Evolutionary conservation across 192 early-diverging fungal species (phyloP), one percentile per base, ranked within the genome.

Genomic region (Coemansia sp.): DNA sequence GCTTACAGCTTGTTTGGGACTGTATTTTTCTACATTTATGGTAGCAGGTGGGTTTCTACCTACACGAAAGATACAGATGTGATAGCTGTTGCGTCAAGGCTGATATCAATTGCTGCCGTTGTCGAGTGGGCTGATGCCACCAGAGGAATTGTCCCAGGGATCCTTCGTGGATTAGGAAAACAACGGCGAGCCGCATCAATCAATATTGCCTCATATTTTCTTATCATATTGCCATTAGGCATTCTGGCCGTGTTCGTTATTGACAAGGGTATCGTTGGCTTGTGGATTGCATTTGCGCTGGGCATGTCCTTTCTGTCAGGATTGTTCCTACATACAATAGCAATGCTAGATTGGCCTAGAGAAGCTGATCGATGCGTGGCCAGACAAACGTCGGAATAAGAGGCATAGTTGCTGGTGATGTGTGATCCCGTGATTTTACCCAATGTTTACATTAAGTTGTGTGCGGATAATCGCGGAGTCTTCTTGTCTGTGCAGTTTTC

Each of bases 41-140:
- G 88, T 26, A 55, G 81, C 45, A 62, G 62, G 14, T 88, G 87
- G 87, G 92, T 93, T 15, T 81, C 83, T 9, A 63, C 88, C 12
- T 91, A 86, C 58, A 85, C 78, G 9, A 64, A 36, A 12, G 74
- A 76, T 12, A 49, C 61, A 2, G 65, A 67, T 8, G 76, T 85
- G 6, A 10, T 80, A 44, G 75, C 41, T 1, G 26, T 73, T 33
- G 78, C 78, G 16, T 67, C 57, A 6, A 34, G 53, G 49, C 67
- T 81, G 11, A 56, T 85, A 8, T 21, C 48, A 8, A 69, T 85
- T 20, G 72, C 69, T 14, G 75, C 68, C 2, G 43, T 74, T 24
- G 73, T 73, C 26, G 77, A 85, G 35, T 75, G 76, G 69, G 67
- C 75, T 4, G 80, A 93, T 73, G 85, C 86, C 8, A 69, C 86